Evolutionary conservation across 1,139 yeast genomes (phyloP).

Genomic region (Kodamaea sp.): DNA sequence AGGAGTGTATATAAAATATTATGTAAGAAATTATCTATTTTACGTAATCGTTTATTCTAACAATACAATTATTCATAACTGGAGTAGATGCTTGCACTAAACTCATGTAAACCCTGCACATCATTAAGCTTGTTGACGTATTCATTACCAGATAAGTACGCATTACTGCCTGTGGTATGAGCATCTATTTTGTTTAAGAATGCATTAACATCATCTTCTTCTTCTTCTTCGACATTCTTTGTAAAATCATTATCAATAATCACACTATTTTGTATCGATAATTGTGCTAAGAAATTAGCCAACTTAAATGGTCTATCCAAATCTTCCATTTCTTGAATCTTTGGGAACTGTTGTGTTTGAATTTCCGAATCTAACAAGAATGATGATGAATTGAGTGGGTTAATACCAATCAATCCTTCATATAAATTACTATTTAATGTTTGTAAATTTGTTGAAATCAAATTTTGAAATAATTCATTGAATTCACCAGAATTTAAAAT

Average conservation of each 20-base stretch:
- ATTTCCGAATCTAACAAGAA: constrained; percentile 6
- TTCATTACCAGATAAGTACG: constrained; percentile 37
- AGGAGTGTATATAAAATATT: neutral
- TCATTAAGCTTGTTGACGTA: constrained; percentile 47
- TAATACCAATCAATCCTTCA: constrained; percentile 8
- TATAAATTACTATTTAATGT: constrained; percentile 30
- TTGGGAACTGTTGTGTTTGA: constrained; percentile 5
- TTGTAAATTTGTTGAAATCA: constrained; percentile 27
- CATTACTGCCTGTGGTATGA: constrained; percentile 7
- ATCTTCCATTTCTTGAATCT: constrained; percentile 19
- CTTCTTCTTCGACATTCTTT: constrained; percentile 41
- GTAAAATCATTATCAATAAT: constrained; percentile 41
- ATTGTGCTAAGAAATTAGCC: constrained; percentile 66
- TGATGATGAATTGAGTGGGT: constrained; percentile 7
- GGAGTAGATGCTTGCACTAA: constrained; percentile 87
- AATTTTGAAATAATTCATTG: constrained; percentile 26
- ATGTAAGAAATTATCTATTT: neutral
- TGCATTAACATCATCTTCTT: constrained; percentile 39
- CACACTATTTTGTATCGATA: constrained; percentile 62
- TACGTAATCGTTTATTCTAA: neutral
- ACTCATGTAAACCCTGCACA: constrained; percentile 71
- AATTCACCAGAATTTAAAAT: constrained; percentile 21
- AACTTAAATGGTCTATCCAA: constrained; percentile 44
- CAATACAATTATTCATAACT: constrained; percentile 51
- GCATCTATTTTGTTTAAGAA: constrained; percentile 11